Evolutionary conservation across 768 basidiomycete genomes (phyloP).

Genomic region (Dacryopinax spathularia): DNA sequence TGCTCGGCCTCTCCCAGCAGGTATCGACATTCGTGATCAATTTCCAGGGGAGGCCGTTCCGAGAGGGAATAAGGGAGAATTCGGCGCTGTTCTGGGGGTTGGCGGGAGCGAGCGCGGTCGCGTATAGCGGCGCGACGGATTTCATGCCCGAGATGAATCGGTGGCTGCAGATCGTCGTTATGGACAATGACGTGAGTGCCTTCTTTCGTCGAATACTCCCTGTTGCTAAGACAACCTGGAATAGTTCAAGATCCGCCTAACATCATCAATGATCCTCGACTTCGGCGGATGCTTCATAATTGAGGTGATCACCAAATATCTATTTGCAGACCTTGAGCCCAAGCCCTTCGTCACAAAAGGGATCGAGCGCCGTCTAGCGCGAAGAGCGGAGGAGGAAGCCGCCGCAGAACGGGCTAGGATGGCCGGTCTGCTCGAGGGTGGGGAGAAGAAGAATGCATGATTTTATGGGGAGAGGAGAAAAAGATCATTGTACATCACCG

Average conservation of each 20-base stretch:
- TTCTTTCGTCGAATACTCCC: neutral
- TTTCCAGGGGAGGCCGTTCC: conserved; percentile 97
- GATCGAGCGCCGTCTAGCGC: conserved; percentile 56
- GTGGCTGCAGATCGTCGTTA: conserved; percentile 94
- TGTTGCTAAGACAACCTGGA: neutral
- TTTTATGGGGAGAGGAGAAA: too few relatives aligned
- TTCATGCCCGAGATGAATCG: conserved; percentile 89
- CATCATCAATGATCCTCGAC: conserved; percentile 69
- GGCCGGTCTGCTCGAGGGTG: conserved; percentile 15
- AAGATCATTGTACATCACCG: neutral
- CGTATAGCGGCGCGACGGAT: conserved; percentile 86
- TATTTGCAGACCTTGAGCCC: conserved; percentile 82
- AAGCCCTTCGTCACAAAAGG: conserved; percentile 73
- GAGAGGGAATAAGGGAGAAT: conserved; percentile 95
- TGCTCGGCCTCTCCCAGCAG: conserved; percentile 89
- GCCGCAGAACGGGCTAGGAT: conserved; percentile 11
- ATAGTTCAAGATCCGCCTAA: conserved; percentile 75
- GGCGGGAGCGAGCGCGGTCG: conserved; percentile 74
- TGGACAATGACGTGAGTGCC: conserved; percentile 53
- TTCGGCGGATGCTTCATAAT: conserved; percentile 78
- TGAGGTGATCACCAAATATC: conserved; percentile 64
- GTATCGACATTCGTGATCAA: conserved; percentile 98
- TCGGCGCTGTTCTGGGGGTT: conserved; percentile 85
- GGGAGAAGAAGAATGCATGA: conserved; percentile 25
- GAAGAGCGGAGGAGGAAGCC: conserved; percentile 35